Conservation (phyloP, 2,329 filamentous ascomycete genomes). For the Balansia obtecta region DNA sequence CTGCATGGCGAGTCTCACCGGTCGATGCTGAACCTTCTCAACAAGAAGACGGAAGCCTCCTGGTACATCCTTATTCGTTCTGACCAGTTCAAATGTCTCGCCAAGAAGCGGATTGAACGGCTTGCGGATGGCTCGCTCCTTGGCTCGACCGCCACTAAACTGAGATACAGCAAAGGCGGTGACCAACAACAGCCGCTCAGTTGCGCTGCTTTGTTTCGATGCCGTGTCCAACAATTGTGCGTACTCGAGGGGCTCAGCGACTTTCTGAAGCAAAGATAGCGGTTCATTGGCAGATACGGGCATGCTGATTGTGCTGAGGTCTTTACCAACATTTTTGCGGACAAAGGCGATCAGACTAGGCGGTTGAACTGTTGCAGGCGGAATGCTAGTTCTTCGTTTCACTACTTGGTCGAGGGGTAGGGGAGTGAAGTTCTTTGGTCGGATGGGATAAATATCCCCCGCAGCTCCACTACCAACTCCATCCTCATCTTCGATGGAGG, state of each 20-base stretch:
- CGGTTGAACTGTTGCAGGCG: conserved; percentile 62
- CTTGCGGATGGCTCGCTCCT: conserved; percentile 86
- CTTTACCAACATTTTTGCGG: conserved; percentile 95
- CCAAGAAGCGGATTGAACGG: conserved; percentile 96
- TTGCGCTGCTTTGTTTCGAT: conserved; percentile 43
- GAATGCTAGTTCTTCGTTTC: conserved; percentile 56
- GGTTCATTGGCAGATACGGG: conserved; percentile 95
- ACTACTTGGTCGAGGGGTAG: conserved; percentile 58
- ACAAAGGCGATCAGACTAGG: conserved; percentile 90
- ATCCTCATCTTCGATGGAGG: conserved; percentile 48
- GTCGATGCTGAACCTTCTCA: conserved; percentile 89
- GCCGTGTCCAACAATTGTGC: conserved; percentile 71
- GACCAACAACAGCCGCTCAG: conserved; percentile 70
- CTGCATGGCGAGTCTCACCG: conserved; percentile 85
- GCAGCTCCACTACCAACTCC: conserved; percentile 48
- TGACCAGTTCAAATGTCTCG: conserved; percentile 87
- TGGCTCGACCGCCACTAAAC: conserved; percentile 70
- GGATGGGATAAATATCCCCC: conserved; percentile 54
- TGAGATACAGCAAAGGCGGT: conserved; percentile 83
- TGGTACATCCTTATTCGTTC: conserved; percentile 60
- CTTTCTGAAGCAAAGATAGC: conserved; percentile 72
- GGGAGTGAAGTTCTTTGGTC: conserved; percentile 64
- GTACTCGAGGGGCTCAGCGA: conserved; percentile 87
- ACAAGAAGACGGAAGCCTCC: conserved; percentile 81
- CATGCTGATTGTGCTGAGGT: conserved; percentile 94